phyloP scores from a whole-genome alignment of 441 rosid species.

The Pelargonium cotyledonis region DNA sequence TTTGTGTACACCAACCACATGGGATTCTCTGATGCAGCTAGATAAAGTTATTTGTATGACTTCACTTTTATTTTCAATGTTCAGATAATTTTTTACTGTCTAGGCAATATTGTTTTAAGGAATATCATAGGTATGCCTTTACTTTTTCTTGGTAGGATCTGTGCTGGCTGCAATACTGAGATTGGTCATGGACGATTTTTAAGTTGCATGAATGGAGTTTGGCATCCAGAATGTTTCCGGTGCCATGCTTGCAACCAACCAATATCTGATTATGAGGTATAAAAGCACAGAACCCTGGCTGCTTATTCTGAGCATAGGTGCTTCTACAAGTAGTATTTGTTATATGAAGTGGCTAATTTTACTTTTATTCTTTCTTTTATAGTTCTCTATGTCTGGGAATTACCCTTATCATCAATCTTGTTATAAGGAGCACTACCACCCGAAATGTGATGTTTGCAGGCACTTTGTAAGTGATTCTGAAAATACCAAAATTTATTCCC shows the following conservation, averaged over 20 bases:
- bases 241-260: conserved; percentile 75
- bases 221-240: conserved; percentile 97
- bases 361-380: conserved; percentile 22
- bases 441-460: conserved; percentile 83
- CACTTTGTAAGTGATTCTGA: conserved; percentile 54
- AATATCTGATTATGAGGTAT: conserved; percentile 79
- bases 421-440: conserved; percentile 76
- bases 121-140: conserved; percentile 11
- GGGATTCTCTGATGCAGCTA: background rate
- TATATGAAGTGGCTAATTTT: conserved; percentile 21
- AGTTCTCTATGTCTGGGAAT: conserved; percentile 79
- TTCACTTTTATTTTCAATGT: background rate
- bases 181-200: conserved; percentile 78
- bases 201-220: conserved; percentile 77
- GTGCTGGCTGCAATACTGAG: conserved; percentile 74
- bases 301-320: conserved; percentile 4
- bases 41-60: conserved; percentile 8
- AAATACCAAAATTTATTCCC: background rate
- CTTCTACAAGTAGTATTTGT: background rate
- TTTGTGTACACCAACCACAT: background rate
- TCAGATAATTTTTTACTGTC: background rate
- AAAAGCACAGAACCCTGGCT: conserved; percentile 12
- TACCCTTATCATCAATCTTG: conserved; percentile 81
- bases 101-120: conserved; percentile 4
- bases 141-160: conserved; percentile 41